Base-by-base conservation (phyloP, 768 basidiomycete species). In the Sporobolomyces phaffii region DNA sequence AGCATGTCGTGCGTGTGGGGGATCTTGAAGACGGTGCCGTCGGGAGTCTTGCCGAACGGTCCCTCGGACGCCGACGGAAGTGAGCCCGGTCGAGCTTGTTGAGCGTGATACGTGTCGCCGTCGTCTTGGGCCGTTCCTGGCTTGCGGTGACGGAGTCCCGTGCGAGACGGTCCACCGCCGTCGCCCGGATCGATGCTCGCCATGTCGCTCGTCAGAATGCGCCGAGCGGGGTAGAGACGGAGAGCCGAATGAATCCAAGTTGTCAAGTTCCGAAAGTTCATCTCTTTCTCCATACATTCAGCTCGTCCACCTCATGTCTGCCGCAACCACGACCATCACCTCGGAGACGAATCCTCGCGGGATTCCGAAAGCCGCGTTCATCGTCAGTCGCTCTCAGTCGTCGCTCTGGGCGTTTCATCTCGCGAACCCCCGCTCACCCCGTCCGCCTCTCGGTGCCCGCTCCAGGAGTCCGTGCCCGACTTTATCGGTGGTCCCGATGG, bases 281-380 rank as follows among this genome's bases (percentile, higher is more conserved):
- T n/a, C n/a, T n/a, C n/a, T n/a, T n/a, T n/a, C n/a, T n/a, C n/a
- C n/a, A n/a, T n/a, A n/a, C n/a, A n/a, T n/a, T n/a, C n/a, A n/a
- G n/a, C n/a, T n/a, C n/a, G n/a, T n/a, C n/a, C n/a, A n/a, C n/a
- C n/a, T n/a, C n/a, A n/a, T n/a, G n/a, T n/a, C n/a, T n/a, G n/a
- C n/a, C n/a, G n/a, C 41, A 17, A 33, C 20, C 41, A 34, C 61
- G 10, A 64, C 63, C 20, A 50, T 33, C 18, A 50, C 43, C 18
- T 17, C 1, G 7, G 60, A 41, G 18, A 41, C 60, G 34, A 98
- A 93, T 71, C 87, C 91, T 0, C 81, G 94, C 58, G 94, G 94
- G 7, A 98, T 98, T 57, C 94, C 94, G 28, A 87, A 88, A 78
- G 93, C 94, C 5, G 90, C 90, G 0, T 99, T 99, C 75, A 87